Percentiles rank a stretch among this genome's conserved stretches.
Conservation (phyloP, 2,329 filamentous ascomycete species). For the Amauroascus niger region DNA sequence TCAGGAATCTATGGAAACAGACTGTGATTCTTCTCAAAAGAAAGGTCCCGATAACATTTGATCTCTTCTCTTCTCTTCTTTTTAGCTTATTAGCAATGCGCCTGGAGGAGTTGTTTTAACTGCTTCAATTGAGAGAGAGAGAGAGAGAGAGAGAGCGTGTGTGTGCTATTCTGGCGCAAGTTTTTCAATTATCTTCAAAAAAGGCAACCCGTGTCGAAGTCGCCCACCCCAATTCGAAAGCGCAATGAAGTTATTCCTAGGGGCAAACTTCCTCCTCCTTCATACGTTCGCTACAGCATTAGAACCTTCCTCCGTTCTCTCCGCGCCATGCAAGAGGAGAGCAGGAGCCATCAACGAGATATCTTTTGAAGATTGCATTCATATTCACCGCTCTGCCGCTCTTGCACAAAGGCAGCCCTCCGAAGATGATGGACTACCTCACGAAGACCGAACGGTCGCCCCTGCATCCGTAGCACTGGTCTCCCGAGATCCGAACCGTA, state of each 20-base stretch:
- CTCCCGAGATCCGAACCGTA: neutral
- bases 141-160: too few relatives aligned
- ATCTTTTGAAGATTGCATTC: neutral
- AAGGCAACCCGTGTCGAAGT: neutral
- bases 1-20: too few relatives aligned
- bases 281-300: neutral
- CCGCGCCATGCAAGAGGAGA: neutral
- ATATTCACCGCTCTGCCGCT: neutral
- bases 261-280: neutral
- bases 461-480: neutral
- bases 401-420: neutral
- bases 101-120: neutral
- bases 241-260: constrained; percentile 2
- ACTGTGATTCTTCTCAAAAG: too few relatives aligned
- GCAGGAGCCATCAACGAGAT: neutral
- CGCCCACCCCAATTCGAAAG: neutral
- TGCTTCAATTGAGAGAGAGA: neutral
- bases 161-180: neutral
- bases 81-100: neutral
- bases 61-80: neutral
- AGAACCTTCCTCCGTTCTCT: neutral
- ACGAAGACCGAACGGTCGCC: neutral
- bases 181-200: neutral
- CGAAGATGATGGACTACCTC: neutral
- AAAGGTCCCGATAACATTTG: too few relatives aligned